Evolutionary conservation across 768 basidiomycete genomes (phyloP).

Genomic region (Candolleomyces aberdarensis): DNA sequence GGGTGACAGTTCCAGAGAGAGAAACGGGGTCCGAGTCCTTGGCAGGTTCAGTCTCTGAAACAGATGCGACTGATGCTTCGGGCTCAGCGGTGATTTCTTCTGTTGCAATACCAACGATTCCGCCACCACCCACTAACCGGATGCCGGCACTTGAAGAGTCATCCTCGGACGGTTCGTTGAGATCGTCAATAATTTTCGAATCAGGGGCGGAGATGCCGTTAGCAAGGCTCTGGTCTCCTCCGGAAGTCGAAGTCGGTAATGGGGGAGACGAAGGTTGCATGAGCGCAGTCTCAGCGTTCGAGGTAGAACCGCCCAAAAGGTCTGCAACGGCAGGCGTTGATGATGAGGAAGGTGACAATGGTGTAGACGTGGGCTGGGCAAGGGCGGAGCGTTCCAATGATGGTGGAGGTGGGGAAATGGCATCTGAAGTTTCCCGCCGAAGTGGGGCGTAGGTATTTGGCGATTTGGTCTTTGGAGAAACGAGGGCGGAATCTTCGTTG

Average conservation of each 20-base stretch:
- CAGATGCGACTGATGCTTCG: conserved; percentile 15
- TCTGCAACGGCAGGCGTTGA: conserved; percentile 33
- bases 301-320: conserved; percentile 45
- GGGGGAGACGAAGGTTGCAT: conserved; percentile 29
- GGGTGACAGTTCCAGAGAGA: conserved; percentile 13
- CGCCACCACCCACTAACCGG: conserved; percentile 58
- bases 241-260: background rate
- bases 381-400: conserved; percentile 16
- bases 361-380: background rate
- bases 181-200: background rate
- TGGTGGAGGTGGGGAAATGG: conserved; percentile 17
- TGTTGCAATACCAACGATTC: conserved; percentile 35
- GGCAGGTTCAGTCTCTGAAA: conserved; percentile 1
- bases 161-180: conserved; percentile 7
- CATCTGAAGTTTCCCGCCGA: conserved; percentile 22
- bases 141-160: conserved; percentile 42
- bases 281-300: conserved; percentile 32
- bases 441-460: conserved; percentile 19
- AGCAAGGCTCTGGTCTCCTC: background rate
- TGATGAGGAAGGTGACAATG: conserved; percentile 10
- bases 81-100: conserved; percentile 23
- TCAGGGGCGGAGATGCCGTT: background rate
- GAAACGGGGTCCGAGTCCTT: conserved; percentile 36
- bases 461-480: conserved; percentile 16
- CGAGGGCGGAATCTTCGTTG: conserved; percentile 21